Conservation (phyloP, 116 monocot genomes). For the Dioscorea cayenensis region DNA sequence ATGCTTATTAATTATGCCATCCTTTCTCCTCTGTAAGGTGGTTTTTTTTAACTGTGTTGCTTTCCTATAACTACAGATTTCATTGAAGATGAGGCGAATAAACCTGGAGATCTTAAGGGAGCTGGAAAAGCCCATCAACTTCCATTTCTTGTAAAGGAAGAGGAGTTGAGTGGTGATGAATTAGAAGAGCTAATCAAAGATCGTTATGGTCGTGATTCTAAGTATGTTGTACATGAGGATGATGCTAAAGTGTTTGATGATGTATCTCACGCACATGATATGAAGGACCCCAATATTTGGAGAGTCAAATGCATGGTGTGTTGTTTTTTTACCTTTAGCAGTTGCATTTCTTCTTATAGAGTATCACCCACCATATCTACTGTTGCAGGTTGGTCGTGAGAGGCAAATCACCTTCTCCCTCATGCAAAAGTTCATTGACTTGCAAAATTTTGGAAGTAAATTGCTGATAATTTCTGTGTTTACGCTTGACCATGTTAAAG, state of each 20-base stretch:
- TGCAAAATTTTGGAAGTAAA: conserved; percentile 49
- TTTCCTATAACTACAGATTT: conserved; percentile 12
- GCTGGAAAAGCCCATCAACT: conserved; percentile 27
- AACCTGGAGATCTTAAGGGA: conserved; percentile 17
- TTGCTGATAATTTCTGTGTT: conserved; percentile 66
- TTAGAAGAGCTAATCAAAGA: conserved; percentile 59
- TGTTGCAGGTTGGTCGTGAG: conserved; percentile 65
- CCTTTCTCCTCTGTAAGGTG: neutral
- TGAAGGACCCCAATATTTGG: conserved; percentile 63
- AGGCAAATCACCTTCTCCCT: conserved; percentile 55
- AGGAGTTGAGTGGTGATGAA: conserved; percentile 77
- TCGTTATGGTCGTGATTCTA: conserved; percentile 43
- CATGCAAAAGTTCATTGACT: conserved; percentile 79
- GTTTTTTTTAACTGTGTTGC: neutral
- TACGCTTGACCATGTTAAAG: conserved; percentile 74
- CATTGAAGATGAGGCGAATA: conserved; percentile 6
- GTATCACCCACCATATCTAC: neutral
- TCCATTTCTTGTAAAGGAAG: conserved; percentile 80
- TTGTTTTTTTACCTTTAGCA: too few relatives aligned
- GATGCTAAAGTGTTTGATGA: conserved; percentile 28
- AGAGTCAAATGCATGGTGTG: conserved; percentile 72
- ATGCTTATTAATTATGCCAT: neutral
- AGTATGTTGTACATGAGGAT: conserved; percentile 34
- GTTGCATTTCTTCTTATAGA: neutral
- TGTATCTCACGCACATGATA: conserved; percentile 8